Evolutionary conservation across 768 basidiomycete species (phyloP).

Genomic region (Boletellus emodensis): DNA sequence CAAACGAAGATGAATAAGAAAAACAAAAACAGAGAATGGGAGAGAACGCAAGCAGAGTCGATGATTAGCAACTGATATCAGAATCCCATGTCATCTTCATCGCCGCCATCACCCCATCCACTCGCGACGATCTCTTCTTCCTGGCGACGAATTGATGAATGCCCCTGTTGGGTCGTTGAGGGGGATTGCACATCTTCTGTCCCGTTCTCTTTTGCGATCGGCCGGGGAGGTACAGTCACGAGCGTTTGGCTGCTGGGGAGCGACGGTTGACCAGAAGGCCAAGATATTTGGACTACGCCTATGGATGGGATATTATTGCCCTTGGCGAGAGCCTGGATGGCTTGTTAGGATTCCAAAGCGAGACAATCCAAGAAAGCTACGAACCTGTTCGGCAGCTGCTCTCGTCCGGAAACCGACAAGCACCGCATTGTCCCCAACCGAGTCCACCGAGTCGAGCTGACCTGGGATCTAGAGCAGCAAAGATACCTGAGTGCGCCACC

Average conservation of each 20-base stretch:
- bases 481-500: constrained; percentile 3
- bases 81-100: constrained; percentile 76
- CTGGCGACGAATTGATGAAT: constrained; percentile 33
- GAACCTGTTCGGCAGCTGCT: constrained; percentile 72
- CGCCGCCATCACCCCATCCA: constrained; percentile 66
- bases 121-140: constrained; percentile 64
- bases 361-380: constrained; percentile 11
- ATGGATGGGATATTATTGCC: constrained; percentile 62
- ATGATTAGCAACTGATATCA: constrained; percentile 9
- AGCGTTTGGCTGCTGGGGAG: constrained; percentile 19
- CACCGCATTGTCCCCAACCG: constrained; percentile 51
- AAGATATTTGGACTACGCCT: constrained; percentile 62
- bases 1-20: constrained; percentile 7
- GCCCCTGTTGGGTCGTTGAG: constrained; percentile 12
- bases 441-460: constrained; percentile 63
- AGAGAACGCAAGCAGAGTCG: not conserved
- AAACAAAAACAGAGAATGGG: not conserved
- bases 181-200: constrained; percentile 24
- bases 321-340: constrained; percentile 62
- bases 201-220: constrained; percentile 17
- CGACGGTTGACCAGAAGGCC: constrained; percentile 46
- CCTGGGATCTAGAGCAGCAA: constrained; percentile 50
- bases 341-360: constrained; percentile 7
- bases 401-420: constrained; percentile 71
- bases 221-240: constrained; percentile 19